Base-by-base conservation (phyloP, 768 basidiomycete species). In the Tulasnella calospora region DNA sequence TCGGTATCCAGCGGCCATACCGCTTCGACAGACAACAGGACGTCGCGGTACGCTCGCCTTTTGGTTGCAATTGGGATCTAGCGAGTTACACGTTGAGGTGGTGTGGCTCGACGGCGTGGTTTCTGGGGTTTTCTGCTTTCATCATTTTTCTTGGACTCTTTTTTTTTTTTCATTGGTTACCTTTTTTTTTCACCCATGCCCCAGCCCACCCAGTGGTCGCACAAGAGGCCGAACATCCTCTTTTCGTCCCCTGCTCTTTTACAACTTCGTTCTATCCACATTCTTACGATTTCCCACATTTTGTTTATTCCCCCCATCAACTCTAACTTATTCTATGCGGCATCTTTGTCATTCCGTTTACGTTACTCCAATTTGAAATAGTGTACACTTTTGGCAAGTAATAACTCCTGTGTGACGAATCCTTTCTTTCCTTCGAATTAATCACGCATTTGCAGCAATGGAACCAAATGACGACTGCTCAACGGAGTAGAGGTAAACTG, bases 241-340 rank as follows among this genome's bases (percentile, higher is more conserved):
- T 67, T 67, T 35, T 67, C 7, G 10, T 12, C 61, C 61, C 61
- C 61, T 67, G 6, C 13, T 17, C 30, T 12, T 33, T 67, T 30
- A 67, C 27, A 19, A 67, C 33, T 67, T 67, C 61, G 61, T 67
- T 67, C 61, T 67, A 30, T 27, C 30, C 61, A 35, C 61, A 67
- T 67, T 67, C 30, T 0, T 67, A 67, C 61, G 61, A 10, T 67
- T 55, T 33, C 35, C 33, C 61, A 30, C 61, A 67, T 67, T 67
- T 61, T 35, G 23, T 67, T 67, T 67, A 35, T 67, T 67, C 61
- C 61, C 61, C 9, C n/a, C n/a, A n/a, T 35, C 61, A 67, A 67
- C 61, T 33, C 13, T 67, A 67, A 67, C 61, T 67, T 67, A 67
- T 67, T 30, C 61, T 67, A 67, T 67, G 61, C 61, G 61, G 61